phyloP scores from a whole-genome alignment of 257 asterid genomes.

The Solanum tarapatanum region DNA sequence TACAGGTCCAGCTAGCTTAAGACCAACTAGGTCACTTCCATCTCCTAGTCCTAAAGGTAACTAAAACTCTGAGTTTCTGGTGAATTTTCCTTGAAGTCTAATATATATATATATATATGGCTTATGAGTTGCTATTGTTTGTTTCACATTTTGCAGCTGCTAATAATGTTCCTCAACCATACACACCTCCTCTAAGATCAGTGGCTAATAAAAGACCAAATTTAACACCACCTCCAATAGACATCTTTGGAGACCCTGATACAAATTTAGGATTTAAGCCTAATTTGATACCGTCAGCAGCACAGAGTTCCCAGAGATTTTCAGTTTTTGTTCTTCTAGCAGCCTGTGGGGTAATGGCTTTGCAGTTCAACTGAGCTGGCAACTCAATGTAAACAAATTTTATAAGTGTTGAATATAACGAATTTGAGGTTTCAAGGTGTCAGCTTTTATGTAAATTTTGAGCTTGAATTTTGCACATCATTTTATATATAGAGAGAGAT shows the following conservation, averaged over 20 bases:
- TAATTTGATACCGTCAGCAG: slow-evolving; percentile 26
- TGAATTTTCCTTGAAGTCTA: not conserved
- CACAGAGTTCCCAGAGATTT: slow-evolving; percentile 11
- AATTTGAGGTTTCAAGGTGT: not conserved
- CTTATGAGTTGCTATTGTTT: not conserved
- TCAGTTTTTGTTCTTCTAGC: slow-evolving; percentile 19
- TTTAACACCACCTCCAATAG: slow-evolving; percentile 7
- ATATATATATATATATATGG: too few relatives aligned
- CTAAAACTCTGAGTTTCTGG: not conserved
- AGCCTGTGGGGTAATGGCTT: slow-evolving; percentile 16
- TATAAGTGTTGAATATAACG: not conserved
- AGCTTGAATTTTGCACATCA: not conserved
- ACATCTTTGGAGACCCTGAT: not conserved
- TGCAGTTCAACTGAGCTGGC: slow-evolving; percentile 13
- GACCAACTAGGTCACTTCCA: not conserved
- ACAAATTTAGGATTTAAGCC: slow-evolving; percentile 48
- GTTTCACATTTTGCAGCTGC: slow-evolving; percentile 4
- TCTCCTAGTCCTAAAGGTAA: slow-evolving; percentile 4
- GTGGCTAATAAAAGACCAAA: slow-evolving; percentile 11
- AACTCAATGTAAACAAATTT: not conserved
- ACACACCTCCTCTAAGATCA: slow-evolving; percentile 1
- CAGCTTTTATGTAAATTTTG: not conserved
- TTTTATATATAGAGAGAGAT: not conserved
- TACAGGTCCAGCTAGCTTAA: not conserved
- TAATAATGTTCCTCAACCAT: not conserved